A percentile compares a stretch with the other conserved stretches of the same genome.
These are phyloP conservation scores for Sporisorium exsertum DNA, from an alignment of 1,284 basidiomycete genomes.

Conservation along the genomic window DNA sequence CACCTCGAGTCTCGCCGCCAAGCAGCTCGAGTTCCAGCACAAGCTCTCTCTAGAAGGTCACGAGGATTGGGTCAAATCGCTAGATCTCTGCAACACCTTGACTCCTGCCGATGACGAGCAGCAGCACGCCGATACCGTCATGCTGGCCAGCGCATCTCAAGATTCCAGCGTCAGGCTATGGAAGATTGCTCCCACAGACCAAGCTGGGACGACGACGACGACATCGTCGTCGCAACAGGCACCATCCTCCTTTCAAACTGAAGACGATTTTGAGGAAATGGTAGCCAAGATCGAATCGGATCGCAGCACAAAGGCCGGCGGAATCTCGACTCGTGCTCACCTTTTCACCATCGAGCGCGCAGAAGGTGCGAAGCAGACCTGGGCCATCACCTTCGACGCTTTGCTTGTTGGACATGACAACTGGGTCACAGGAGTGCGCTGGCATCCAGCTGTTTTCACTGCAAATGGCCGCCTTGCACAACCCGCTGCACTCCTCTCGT, in stretches of 20 bases:
- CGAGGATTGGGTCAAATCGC: slow-evolving; percentile 67
- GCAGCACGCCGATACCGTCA: slow-evolving; percentile 21
- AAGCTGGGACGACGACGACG: not conserved
- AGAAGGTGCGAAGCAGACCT: slow-evolving; percentile 23
- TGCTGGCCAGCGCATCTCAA: slow-evolving; percentile 64
- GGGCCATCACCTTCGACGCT: slow-evolving; percentile 64
- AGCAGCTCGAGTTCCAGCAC: slow-evolving; percentile 31
- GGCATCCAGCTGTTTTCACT: slow-evolving; percentile 44
- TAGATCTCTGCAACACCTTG: slow-evolving; percentile 55
- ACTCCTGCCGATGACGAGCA: slow-evolving; percentile 6
- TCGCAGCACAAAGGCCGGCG: slow-evolving; percentile 35
- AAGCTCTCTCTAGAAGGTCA: slow-evolving; percentile 60
- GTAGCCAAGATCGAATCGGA: slow-evolving; percentile 59
- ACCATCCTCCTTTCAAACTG: not conserved
- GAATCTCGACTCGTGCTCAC: slow-evolving; percentile 53
- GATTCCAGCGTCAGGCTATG: slow-evolving; percentile 65
- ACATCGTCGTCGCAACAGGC: not conserved
- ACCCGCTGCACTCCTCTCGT: slow-evolving; percentile 64
- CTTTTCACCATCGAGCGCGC: slow-evolving; percentile 17
- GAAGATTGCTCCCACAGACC: slow-evolving; percentile 42
- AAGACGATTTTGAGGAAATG: slow-evolving; percentile 63
- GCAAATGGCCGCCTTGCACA: slow-evolving; percentile 16
- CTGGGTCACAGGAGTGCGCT: slow-evolving; percentile 64
- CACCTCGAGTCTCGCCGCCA: slow-evolving; percentile 12
- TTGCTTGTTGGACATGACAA: slow-evolving; percentile 65